phyloP scores from a whole-genome alignment of 148 eudicot species.

The Cornus florida region DNA sequence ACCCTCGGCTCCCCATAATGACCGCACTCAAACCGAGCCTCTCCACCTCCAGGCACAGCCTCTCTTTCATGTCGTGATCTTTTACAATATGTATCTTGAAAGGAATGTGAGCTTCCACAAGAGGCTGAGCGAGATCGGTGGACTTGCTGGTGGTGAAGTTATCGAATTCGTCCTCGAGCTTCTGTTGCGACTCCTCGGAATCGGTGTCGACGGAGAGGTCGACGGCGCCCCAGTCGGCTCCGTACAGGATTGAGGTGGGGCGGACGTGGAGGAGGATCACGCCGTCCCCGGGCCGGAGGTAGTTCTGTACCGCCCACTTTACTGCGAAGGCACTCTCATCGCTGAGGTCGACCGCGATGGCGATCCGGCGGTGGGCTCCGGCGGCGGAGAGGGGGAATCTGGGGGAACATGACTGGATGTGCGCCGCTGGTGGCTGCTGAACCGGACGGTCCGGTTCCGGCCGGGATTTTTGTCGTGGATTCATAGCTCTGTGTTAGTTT shows the following conservation, averaged over 20 bases:
- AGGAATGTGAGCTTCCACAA: conserved; percentile 38
- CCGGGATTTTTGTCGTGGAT: background rate
- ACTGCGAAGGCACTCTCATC: conserved; percentile 75
- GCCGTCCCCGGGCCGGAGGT: conserved; percentile 63
- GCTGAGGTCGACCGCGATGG: conserved; percentile 67
- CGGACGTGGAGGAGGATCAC: conserved; percentile 72
- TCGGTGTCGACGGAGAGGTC: conserved; percentile 22
- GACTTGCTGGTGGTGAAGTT: conserved; percentile 42
- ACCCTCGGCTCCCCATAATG: conserved; percentile 67
- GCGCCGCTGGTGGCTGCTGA: conserved; percentile 18
- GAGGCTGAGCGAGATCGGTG: conserved; percentile 41
- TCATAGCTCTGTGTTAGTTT: background rate
- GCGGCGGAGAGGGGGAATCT: conserved; percentile 22
- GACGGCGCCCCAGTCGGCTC: conserved; percentile 78
- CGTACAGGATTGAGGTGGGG: conserved; percentile 70
- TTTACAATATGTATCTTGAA: conserved; percentile 53
- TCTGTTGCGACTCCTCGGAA: conserved; percentile 22
- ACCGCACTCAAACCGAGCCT: conserved; percentile 58
- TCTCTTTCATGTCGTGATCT: conserved; percentile 68
- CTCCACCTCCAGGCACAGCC: conserved; percentile 67
- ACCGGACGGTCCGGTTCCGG: background rate
- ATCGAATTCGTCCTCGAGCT: conserved; percentile 51
- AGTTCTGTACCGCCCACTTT: conserved; percentile 64
- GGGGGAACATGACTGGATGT: conserved; percentile 39
- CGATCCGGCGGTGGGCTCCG: conserved; percentile 39